Evolutionary conservation across 2,329 filamentous ascomycete genomes (phyloP), one percentile per base, ranked within the genome.

Genomic region (Aspergillus sp.): DNA sequence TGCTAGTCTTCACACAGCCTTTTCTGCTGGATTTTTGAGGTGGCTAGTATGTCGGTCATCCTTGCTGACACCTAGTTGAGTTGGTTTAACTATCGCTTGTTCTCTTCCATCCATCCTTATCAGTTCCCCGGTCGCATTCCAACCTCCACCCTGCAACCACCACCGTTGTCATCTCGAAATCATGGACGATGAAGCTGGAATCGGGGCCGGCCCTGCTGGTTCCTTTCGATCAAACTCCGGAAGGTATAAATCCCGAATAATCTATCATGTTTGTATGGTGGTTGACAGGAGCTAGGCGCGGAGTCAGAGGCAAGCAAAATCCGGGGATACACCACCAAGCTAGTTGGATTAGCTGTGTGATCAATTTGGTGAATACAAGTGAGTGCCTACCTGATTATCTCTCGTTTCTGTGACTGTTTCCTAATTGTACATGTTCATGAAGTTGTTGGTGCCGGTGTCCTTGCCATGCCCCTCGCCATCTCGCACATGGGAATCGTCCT

Each of bases 311-410:
- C 62, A 87, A 88, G 68, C 92, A 92, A 77, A 86, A 89, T 74
- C 84, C 82, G 56, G 89, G 89, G 51, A 71, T 77, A 42, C 76
- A 75, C 59, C 93, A 95, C 54, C 85, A 93, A 70, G 95, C 95
- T 66, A 89, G 90, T 66, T 96, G 90, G 86, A 75, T 89, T 54
- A 96, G 92, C 78, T 96, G 93, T 73, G 89, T 95, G 64, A 89
- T 98, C 77, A 99, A 99, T 74, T 82, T 99, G 63, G 83, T 98
- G 63, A 99, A 99, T 76, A 99, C 95, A 17, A 99, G 91, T 95
- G 60, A 73, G 75, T 70, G n/a, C 30, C 20, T 45, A 7, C 5
- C 3, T 42, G 13, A 44, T 42, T 8, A n/a, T 13, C 15, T 2
- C 8, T 15, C 17, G 7, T 44, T 11, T 27, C 22, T 20, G 39